Conservation (phyloP, 2,329 filamentous ascomycete species). For the Aspergillus fumigatus region DNA sequence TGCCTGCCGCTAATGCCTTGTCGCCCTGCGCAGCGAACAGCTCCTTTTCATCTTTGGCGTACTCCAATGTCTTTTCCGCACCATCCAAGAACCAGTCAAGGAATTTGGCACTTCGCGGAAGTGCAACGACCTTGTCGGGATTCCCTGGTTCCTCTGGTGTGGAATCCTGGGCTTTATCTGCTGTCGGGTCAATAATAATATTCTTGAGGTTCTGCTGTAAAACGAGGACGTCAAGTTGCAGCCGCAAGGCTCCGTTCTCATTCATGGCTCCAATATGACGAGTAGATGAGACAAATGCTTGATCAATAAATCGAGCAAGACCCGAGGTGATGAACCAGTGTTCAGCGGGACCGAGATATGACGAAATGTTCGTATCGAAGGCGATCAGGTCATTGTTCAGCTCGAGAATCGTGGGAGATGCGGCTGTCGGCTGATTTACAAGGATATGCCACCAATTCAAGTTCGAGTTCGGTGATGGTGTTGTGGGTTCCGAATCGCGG, state of each 20-base stretch:
- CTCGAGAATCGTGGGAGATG: constrained; percentile 65
- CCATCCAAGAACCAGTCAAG: constrained; percentile 47
- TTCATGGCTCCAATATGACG: constrained; percentile 78
- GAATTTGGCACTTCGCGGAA: constrained; percentile 43
- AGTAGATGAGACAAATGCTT: constrained; percentile 69
- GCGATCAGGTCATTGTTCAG: constrained; percentile 80
- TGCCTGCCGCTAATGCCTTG: constrained; percentile 32
- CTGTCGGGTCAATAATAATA: constrained; percentile 51
- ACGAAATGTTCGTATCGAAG: constrained; percentile 77
- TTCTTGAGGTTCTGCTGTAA: constrained; percentile 96
- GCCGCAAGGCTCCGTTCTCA: constrained; percentile 71
- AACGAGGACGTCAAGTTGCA: constrained; percentile 91
- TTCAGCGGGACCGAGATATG: constrained; percentile 67
- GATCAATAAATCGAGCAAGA: constrained; percentile 72
- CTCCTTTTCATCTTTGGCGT: constrained; percentile 43
- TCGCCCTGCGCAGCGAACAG: constrained; percentile 32
- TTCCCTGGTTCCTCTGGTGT: constrained; percentile 5
- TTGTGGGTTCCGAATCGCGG: constrained; percentile 30
- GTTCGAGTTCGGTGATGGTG: constrained; percentile 63
- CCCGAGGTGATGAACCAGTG: constrained; percentile 71
- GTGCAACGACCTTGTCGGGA: constrained; percentile 34
- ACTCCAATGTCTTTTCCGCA: constrained; percentile 40
- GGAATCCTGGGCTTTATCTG: constrained; percentile 8
- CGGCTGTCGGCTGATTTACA: constrained; percentile 38
- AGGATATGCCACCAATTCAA: constrained; percentile 57